Percentiles rank a stretch among this genome's conserved stretches.
These are phyloP conservation scores for Chionographis japonica DNA, from an alignment of 106 monocot species.

Conservation along the genomic window DNA sequence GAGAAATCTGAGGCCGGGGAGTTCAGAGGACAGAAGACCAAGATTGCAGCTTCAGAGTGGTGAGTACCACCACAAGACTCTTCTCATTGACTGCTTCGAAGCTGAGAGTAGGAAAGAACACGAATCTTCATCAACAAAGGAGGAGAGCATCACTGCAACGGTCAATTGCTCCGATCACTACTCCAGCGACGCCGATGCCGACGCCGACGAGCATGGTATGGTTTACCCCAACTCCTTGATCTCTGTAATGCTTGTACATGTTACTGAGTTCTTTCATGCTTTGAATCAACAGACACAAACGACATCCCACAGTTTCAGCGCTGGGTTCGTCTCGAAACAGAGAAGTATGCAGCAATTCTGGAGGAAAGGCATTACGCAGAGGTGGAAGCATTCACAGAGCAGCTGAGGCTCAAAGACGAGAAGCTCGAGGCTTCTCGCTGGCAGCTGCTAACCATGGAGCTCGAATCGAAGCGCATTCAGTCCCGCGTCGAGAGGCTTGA, in stretches of 20 bases:
- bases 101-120: conserved; percentile 41
- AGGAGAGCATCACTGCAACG: conserved; percentile 1
- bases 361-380: conserved; percentile 56
- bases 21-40: conserved; percentile 18
- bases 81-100: conserved; percentile 54
- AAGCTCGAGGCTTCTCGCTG: conserved; percentile 60
- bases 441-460: conserved; percentile 54
- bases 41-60: neutral
- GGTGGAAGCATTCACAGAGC: conserved; percentile 81
- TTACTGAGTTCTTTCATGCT: neutral
- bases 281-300: conserved; percentile 9
- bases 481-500: conserved; percentile 58
- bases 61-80: conserved; percentile 16
- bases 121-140: conserved; percentile 3
- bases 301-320: conserved; percentile 54
- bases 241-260: no score
- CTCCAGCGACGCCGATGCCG: conserved; percentile 14
- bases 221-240: neutral
- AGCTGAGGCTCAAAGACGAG: conserved; percentile 81
- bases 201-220: conserved; percentile 51
- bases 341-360: conserved; percentile 38
- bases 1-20: conserved; percentile 9
- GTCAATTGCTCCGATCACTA: conserved; percentile 22
- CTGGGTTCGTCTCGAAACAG: conserved; percentile 56
- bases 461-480: conserved; percentile 61